A percentile compares a stretch with the other conserved stretches of the same genome.
Evolutionary conservation across 2,329 filamentous ascomycete genomes (phyloP).

Genomic region (Conoideocrella luteorostrata): DNA sequence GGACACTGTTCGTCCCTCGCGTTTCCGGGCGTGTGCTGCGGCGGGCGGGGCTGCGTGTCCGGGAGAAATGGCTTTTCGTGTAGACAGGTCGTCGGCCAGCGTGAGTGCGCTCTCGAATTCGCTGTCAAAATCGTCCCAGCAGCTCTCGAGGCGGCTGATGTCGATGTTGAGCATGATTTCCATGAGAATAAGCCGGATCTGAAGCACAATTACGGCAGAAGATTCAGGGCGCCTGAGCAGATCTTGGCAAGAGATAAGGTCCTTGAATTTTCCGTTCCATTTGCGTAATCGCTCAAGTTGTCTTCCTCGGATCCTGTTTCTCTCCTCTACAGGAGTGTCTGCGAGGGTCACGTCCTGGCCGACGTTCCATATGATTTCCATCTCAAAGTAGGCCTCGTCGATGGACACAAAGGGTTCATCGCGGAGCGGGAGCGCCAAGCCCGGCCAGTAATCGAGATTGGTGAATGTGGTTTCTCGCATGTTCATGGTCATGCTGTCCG

Average conservation of each 20-base stretch:
- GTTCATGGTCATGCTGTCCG: not conserved
- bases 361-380: constrained; percentile 1
- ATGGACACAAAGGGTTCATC: not conserved
- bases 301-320: not conserved
- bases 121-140: not conserved
- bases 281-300: not conserved
- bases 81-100: not conserved
- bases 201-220: not conserved
- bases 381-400: not conserved
- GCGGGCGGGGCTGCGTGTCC: too few relatives aligned
- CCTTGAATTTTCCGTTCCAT: not conserved
- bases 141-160: not conserved
- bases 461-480: not conserved
- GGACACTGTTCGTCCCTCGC: not conserved
- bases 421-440: not conserved
- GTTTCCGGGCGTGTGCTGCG: too few relatives aligned
- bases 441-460: not conserved
- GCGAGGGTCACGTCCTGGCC: not conserved
- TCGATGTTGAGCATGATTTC: not conserved
- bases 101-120: not conserved
- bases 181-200: not conserved
- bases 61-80: not conserved
- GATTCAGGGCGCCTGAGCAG: not conserved
- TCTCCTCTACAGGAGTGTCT: not conserved
- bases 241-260: not conserved